A percentile compares a stretch with the other conserved stretches of the same genome.
These are phyloP conservation scores for Glycine latifolia DNA, from an alignment of 306 rosid species.

Conservation along the genomic window DNA sequence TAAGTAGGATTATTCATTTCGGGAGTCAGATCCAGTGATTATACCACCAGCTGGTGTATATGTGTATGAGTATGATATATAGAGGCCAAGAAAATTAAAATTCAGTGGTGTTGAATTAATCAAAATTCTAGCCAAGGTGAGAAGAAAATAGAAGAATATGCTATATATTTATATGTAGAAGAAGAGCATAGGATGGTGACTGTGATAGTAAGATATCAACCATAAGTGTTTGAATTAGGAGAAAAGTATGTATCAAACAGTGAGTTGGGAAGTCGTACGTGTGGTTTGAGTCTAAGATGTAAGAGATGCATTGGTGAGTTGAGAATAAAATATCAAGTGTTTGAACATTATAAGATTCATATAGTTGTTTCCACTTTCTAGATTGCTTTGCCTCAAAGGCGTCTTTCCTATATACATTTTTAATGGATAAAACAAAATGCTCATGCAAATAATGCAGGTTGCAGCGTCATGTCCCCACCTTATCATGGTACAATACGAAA, in stretches of 20 bases:
- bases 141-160: constrained; percentile 8
- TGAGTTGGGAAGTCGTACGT: constrained; percentile 37
- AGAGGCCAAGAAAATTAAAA: neutral
- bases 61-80: too few relatives aligned
- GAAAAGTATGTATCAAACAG: constrained; percentile 36
- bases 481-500: constrained; percentile 9
- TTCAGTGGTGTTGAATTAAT: neutral
- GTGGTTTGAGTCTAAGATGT: constrained; percentile 36
- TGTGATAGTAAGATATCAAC: constrained; percentile 38
- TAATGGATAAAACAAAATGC: constrained; percentile 28
- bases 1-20: constrained; percentile 34
- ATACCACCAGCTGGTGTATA: constrained; percentile 12
- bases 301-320: constrained; percentile 24
- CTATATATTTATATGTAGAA: constrained; percentile 5
- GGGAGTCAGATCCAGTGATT: constrained; percentile 49
- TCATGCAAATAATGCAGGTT: constrained; percentile 30
- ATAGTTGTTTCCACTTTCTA: neutral
- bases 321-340: constrained; percentile 21
- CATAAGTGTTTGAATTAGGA: constrained; percentile 47
- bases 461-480: constrained; percentile 39
- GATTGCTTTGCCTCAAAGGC: constrained; percentile 39
- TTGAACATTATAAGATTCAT: constrained; percentile 3
- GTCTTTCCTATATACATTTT: neutral
- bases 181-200: constrained; percentile 29
- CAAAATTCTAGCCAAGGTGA: neutral